Evolutionary conservation across 768 basidiomycete genomes (phyloP).

Genomic region (Boletus subparvulus): DNA sequence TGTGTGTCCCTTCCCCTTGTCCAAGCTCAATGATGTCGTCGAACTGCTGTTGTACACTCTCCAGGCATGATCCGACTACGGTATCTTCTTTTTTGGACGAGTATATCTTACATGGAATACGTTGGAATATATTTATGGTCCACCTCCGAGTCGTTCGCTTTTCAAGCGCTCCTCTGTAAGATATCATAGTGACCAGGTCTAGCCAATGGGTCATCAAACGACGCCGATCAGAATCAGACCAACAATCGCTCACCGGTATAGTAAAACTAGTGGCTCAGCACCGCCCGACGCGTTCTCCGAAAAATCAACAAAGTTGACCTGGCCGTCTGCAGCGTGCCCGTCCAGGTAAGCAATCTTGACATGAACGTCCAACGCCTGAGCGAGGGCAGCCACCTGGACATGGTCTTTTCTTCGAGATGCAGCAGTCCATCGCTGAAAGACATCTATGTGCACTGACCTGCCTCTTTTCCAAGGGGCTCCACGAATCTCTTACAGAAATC

Average conservation of each 20-base stretch:
- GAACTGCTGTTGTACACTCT: too few species aligned
- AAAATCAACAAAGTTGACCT: slow-evolving; percentile 69
- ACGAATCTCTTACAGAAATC: slow-evolving; percentile 79
- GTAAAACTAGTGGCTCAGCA: slow-evolving; percentile 56
- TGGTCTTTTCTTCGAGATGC: slow-evolving; percentile 53
- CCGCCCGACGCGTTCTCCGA: slow-evolving; percentile 45
- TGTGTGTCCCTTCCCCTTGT: too few species aligned
- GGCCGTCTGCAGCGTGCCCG: slow-evolving; percentile 48
- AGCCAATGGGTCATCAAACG: slow-evolving; percentile 1
- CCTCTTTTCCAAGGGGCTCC: slow-evolving; percentile 75
- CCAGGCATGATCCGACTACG: too few species aligned
- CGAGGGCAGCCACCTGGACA: slow-evolving; percentile 77
- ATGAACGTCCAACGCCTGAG: slow-evolving; percentile 62
- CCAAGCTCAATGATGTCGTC: too few species aligned
- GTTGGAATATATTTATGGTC: not conserved
- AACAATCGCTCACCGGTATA: slow-evolving; percentile 63
- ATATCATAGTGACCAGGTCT: slow-evolving; percentile 93
- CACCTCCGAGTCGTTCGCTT: not conserved
- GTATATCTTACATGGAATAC: slow-evolving; percentile 11
- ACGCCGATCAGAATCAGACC: not conserved
- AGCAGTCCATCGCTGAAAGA: not conserved
- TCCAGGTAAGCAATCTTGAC: slow-evolving; percentile 81
- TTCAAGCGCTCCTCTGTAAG: slow-evolving; percentile 19
- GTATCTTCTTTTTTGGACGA: too few species aligned
- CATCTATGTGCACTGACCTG: slow-evolving; percentile 44